These are phyloP conservation scores for Dioszegia hungarica DNA, from an alignment of 768 basidiomycete genomes.

Conservation along the genomic window DNA sequence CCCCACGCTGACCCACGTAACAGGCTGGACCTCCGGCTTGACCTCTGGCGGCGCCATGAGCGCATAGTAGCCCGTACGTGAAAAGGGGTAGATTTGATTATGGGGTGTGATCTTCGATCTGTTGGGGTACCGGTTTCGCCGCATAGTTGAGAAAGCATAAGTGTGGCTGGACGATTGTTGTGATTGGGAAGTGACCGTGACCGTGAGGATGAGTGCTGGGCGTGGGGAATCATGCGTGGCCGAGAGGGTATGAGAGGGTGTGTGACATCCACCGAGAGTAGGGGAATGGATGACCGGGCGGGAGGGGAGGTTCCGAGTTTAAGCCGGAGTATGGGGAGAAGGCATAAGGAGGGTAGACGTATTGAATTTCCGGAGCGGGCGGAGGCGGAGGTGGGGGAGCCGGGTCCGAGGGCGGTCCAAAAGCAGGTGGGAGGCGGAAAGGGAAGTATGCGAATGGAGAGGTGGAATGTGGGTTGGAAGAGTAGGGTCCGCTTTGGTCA, in stretches of 20 bases:
- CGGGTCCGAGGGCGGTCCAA: conserved; percentile 3
- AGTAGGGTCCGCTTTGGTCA: conserved; percentile 9
- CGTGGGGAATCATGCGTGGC: too few species aligned
- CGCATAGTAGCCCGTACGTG: conserved; percentile 37
- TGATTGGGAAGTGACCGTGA: too few species aligned
- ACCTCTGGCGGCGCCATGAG: conserved; percentile 10
- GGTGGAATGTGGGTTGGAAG: not conserved
- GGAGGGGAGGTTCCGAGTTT: not conserved
- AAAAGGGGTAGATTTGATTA: conserved; percentile 39
- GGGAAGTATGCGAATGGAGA: conserved; percentile 6
- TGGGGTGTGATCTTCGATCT: conserved; percentile 32
- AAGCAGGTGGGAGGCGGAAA: not conserved
- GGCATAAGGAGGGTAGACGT: not conserved
- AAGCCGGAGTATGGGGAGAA: not conserved
- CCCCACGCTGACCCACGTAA: conserved; percentile 8
- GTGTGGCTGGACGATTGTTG: too few species aligned
- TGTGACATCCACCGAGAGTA: not conserved
- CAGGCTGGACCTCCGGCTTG: conserved; percentile 2
- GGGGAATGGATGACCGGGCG: not conserved
- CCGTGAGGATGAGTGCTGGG: too few species aligned
- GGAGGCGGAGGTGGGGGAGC: not conserved
- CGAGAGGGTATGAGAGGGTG: too few species aligned
- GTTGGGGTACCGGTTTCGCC: too few species aligned
- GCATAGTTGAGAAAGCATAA: too few species aligned
- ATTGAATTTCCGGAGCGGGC: not conserved